Conservation (phyloP, 2,329 filamentous ascomycete genomes). For the Phialophora chinensis region DNA sequence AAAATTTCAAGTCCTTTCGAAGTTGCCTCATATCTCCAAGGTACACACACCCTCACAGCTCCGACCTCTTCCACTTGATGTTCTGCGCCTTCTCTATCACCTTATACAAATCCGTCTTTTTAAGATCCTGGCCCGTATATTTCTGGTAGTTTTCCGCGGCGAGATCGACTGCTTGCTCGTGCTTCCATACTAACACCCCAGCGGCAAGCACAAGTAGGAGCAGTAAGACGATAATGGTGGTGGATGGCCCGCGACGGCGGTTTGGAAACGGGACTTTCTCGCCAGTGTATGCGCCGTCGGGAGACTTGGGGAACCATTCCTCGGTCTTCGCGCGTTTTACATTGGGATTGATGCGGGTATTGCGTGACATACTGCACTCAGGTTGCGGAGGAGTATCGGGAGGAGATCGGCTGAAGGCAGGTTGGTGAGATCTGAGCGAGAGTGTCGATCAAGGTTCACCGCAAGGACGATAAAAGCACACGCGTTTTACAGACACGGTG, state of each 20-base stretch:
- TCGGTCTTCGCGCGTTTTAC: slow-evolving; percentile 17
- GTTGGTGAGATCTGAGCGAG: neutral
- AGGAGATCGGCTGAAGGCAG: neutral
- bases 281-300: slow-evolving; percentile 23
- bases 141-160: slow-evolving; percentile 23
- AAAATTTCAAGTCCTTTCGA: neutral
- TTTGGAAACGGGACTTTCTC: slow-evolving; percentile 19
- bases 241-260: slow-evolving; percentile 1
- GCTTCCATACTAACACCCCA: slow-evolving; percentile 14
- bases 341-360: slow-evolving; percentile 18
- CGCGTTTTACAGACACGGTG: neutral
- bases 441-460: neutral
- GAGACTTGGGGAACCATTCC: slow-evolving; percentile 23
- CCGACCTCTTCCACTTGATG: slow-evolving; percentile 18
- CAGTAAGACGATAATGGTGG: slow-evolving; percentile 14
- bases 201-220: slow-evolving; percentile 11
- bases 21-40: neutral
- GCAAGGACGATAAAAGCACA: too few species aligned
- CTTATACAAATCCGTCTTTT: slow-evolving; percentile 20
- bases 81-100: slow-evolving; percentile 22
- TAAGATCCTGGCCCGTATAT: slow-evolving; percentile 15
- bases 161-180: slow-evolving; percentile 12
- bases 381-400: neutral
- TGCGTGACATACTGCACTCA: slow-evolving; percentile 1
- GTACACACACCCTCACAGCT: slow-evolving; percentile 4